Percentiles rank a stretch among this genome's conserved stretches.
Conservation (phyloP, 345 rosid genomes). For the Cardamine resedifolia region DNA sequence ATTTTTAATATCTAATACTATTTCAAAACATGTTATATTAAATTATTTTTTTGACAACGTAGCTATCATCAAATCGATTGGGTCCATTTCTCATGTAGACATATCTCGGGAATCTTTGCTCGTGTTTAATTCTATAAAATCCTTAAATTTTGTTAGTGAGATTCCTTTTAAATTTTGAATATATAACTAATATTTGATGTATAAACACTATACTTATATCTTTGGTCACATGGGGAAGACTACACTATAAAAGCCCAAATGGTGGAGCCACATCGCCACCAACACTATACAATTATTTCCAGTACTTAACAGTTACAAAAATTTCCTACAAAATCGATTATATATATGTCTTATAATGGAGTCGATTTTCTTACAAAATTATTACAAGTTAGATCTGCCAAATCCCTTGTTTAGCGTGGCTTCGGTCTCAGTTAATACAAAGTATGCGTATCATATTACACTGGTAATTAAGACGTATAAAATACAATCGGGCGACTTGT, state of each 20-base stretch:
- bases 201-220: conserved; percentile 22
- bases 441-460: background rate
- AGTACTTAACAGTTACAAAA: background rate
- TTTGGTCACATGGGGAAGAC: conserved; percentile 40
- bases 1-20: background rate
- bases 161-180: background rate
- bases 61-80: conserved; percentile 23
- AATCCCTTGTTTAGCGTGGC: conserved; percentile 17
- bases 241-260: conserved; percentile 19
- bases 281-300: conserved; percentile 25
- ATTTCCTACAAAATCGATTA: background rate
- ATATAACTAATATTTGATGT: conserved; percentile 13
- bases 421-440: conserved; percentile 23
- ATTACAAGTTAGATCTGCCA: conserved; percentile 16
- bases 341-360: background rate
- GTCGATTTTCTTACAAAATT: background rate
- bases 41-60: conserved; percentile 8
- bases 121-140: conserved; percentile 18
- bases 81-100: conserved; percentile 31
- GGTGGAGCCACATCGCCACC: conserved; percentile 41
- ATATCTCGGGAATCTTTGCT: conserved; percentile 36
- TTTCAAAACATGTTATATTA: background rate
- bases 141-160: conserved; percentile 34
- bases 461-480: conserved; percentile 13
- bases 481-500: background rate